Percentiles rank a stretch among this genome's conserved stretches.
phyloP scores from a whole-genome alignment of 2,329 filamentous ascomycete genomes.

The Phyllachora maydis region DNA sequence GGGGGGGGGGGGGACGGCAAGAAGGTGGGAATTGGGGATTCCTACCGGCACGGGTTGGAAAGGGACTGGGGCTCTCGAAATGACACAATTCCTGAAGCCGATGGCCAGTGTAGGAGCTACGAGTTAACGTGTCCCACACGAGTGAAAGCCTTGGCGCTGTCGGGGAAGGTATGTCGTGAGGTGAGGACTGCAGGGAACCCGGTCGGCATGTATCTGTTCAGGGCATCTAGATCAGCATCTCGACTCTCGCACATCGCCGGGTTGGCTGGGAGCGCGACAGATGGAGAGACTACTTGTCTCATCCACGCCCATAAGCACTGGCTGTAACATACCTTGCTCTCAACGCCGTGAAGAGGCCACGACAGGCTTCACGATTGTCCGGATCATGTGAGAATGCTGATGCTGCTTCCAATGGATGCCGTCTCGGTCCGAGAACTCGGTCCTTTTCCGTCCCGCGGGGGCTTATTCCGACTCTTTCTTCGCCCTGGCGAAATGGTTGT shows the following conservation, averaged over 20 bases:
- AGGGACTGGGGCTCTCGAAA: constrained; percentile 19
- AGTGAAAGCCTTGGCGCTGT: constrained; percentile 20
- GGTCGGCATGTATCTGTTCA: constrained; percentile 21
- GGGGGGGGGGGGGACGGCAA: constrained; percentile 1
- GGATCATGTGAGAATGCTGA: constrained; percentile 8
- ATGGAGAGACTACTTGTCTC: too few species aligned
- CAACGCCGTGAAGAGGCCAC: constrained; percentile 8
- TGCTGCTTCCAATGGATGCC: constrained; percentile 2
- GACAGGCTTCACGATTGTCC: constrained; percentile 7
- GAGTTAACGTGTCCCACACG: constrained; percentile 43
- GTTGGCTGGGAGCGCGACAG: too few species aligned
- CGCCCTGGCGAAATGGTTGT: too few species aligned
- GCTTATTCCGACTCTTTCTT: constrained; percentile 3
- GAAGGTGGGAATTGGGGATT: constrained; percentile 6
- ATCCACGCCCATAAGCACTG: background rate
- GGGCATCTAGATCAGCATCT: constrained; percentile 10
- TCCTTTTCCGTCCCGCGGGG: constrained; percentile 1
- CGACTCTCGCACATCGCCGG: constrained; percentile 5
- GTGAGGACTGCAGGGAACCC: constrained; percentile 9
- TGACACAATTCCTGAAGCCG: constrained; percentile 27
- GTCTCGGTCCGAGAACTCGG: constrained; percentile 1
- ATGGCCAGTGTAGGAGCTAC: constrained; percentile 29
- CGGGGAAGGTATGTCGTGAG: constrained; percentile 13
- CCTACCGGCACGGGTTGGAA: constrained; percentile 32
- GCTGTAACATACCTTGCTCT: constrained; percentile 8